phyloP scores from a whole-genome alignment of 129 eudicot species.

The Saposhnikovia divaricata region DNA sequence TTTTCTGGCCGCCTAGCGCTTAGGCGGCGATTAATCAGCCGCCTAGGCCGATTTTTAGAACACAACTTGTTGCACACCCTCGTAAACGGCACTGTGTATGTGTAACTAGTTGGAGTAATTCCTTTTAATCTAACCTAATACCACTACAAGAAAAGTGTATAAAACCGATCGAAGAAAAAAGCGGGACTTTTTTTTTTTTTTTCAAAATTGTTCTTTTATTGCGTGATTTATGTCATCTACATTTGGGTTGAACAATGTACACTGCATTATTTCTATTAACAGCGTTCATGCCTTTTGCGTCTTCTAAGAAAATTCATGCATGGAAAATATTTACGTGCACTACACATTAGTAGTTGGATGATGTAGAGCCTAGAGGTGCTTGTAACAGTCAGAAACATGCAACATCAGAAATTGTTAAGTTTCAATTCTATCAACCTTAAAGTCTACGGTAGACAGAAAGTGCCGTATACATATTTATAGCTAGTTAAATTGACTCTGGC shows the following conservation, averaged over 20 bases:
- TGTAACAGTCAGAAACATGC: neutral
- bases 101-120: too few relatives aligned
- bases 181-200: too few relatives aligned
- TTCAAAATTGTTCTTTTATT: neutral
- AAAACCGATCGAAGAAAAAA: too few relatives aligned
- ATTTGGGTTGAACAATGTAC: neutral
- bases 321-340: neutral
- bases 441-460: neutral
- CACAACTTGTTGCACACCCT: too few relatives aligned
- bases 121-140: too few relatives aligned
- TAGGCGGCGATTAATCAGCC: too few relatives aligned
- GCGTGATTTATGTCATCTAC: neutral
- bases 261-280: neutral
- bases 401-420: neutral
- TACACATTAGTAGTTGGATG: neutral
- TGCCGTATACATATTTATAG: neutral
- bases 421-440: neutral
- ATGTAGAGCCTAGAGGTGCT: neutral
- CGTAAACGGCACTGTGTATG: too few relatives aligned
- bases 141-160: too few relatives aligned
- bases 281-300: neutral
- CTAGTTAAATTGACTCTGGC: neutral
- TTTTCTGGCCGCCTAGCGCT: too few relatives aligned
- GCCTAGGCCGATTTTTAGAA: too few relatives aligned
- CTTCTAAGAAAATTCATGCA: neutral